Percentiles rank a stretch among this genome's conserved stretches.
phyloP scores from a whole-genome alignment of 163 green algal species.

The Scenedesmus sp. region DNA sequence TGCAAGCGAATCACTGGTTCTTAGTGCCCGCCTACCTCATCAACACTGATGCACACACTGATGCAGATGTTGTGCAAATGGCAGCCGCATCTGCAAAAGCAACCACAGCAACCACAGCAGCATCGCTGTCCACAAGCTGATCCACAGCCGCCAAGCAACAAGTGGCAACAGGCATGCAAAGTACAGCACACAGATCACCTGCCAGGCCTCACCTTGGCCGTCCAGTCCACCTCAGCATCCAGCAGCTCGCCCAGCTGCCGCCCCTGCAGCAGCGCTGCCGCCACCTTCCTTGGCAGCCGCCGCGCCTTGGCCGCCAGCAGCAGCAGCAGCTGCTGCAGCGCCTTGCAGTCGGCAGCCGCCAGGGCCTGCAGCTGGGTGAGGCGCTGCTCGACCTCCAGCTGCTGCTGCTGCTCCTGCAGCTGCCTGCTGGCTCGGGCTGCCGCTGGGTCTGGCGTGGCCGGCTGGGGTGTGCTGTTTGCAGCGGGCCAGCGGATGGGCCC shows the following conservation, averaged over 20 bases:
- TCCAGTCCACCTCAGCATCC: conserved; percentile 5
- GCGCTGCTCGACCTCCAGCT: conserved; percentile 10
- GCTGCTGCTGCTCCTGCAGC: conserved; percentile 30
- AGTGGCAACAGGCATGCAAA: not conserved
- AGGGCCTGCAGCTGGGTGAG: not conserved
- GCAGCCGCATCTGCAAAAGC: not conserved
- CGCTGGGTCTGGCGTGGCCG: not conserved
- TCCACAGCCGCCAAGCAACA: too few species aligned
- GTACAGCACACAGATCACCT: not conserved
- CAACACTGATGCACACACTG: too few species aligned
- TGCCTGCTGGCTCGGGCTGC: not conserved
- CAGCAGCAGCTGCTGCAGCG: conserved; percentile 35
- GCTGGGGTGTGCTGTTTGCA: not conserved
- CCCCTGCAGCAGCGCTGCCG: conserved; percentile 10
- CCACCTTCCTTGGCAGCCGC: conserved; percentile 19
- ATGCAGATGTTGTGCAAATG: too few species aligned
- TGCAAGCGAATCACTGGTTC: too few species aligned
- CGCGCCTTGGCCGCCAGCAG: conserved; percentile 1
- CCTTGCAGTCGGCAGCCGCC: not conserved
- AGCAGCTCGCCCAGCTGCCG: conserved; percentile 4
- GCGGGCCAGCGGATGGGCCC: conserved; percentile 23
- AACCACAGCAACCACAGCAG: too few species aligned
- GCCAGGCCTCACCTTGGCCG: not conserved
- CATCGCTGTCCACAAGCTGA: too few species aligned
- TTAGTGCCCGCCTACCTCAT: too few species aligned